These are phyloP conservation scores for Suillus fuscotomentosus DNA, from an alignment of 768 basidiomycete genomes.

Conservation along the genomic window DNA sequence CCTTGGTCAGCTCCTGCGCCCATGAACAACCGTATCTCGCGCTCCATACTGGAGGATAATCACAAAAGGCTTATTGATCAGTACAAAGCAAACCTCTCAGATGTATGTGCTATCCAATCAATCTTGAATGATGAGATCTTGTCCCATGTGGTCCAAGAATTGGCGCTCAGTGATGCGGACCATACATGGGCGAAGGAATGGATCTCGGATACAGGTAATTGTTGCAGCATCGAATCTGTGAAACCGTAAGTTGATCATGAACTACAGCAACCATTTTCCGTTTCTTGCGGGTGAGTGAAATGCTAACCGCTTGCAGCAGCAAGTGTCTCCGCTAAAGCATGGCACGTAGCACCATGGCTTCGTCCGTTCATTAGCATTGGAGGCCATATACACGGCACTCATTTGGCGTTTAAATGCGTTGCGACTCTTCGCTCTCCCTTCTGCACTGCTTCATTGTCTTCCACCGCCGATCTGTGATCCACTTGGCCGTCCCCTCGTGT, in stretches of 20 bases:
- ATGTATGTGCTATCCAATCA: slow-evolving; percentile 46
- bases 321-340: slow-evolving; percentile 9
- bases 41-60: slow-evolving; percentile 43
- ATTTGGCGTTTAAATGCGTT: slow-evolving; percentile 49
- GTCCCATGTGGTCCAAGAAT: slow-evolving; percentile 58
- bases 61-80: slow-evolving; percentile 46
- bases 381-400: slow-evolving; percentile 53
- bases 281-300: slow-evolving; percentile 54
- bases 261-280: slow-evolving; percentile 53
- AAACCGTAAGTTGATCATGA: background rate
- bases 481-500: slow-evolving; percentile 62
- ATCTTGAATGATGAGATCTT: slow-evolving; percentile 56
- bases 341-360: slow-evolving; percentile 61
- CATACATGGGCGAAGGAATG: slow-evolving; percentile 57
- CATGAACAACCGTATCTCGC: slow-evolving; percentile 21
- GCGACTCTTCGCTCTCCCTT: slow-evolving; percentile 32
- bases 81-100: slow-evolving; percentile 48
- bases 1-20: background rate
- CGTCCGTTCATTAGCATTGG: slow-evolving; percentile 57
- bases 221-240: background rate
- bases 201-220: slow-evolving; percentile 66
- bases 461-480: slow-evolving; percentile 55
- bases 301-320: slow-evolving; percentile 1
- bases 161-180: slow-evolving; percentile 46
- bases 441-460: slow-evolving; percentile 48